Evolutionary conservation across 2,329 filamentous ascomycete species (phyloP).

Genomic region (Elsinoe fawcettii): DNA sequence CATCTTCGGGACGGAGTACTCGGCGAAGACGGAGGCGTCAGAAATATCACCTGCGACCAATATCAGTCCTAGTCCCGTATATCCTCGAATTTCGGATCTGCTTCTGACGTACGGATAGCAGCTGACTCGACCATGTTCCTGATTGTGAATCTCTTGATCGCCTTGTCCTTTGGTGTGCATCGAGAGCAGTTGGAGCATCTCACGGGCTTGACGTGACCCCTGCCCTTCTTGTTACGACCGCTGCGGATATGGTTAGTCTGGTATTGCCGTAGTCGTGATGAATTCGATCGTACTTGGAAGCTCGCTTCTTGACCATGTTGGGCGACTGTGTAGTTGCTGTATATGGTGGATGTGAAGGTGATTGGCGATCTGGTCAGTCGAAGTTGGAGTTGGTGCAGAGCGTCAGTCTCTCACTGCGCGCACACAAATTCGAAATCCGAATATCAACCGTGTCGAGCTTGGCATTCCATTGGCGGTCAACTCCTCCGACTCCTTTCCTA

Average conservation of each 20-base stretch:
- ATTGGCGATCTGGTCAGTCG: constrained; percentile 1
- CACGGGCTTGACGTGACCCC: constrained; percentile 99
- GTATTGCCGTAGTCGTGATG: not conserved
- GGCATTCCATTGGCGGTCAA: not conserved
- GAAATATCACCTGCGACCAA: constrained; percentile 85
- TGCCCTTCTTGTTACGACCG: constrained; percentile 99
- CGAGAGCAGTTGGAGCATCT: constrained; percentile 78
- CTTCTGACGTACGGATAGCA: constrained; percentile 80
- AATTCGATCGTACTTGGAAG: constrained; percentile 55
- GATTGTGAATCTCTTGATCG: constrained; percentile 99
- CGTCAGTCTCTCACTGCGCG: not conserved
- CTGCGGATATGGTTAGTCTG: constrained; percentile 44
- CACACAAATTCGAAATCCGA: constrained; percentile 13
- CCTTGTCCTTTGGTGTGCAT: constrained; percentile 97
- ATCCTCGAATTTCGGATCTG: constrained; percentile 2
- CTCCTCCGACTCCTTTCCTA: not conserved
- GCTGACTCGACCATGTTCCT: constrained; percentile 99
- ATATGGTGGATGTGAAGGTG: constrained; percentile 1
- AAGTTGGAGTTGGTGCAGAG: not conserved
- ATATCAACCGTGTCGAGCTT: not conserved
- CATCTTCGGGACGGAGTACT: constrained; percentile 99
- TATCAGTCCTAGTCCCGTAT: constrained; percentile 6
- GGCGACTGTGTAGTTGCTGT: constrained; percentile 31
- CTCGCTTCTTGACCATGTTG: constrained; percentile 70
- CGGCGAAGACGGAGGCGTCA: constrained; percentile 96